Conservation (phyloP, 2,329 filamentous ascomycete species). For the Pestalotiopsis sp. region DNA sequence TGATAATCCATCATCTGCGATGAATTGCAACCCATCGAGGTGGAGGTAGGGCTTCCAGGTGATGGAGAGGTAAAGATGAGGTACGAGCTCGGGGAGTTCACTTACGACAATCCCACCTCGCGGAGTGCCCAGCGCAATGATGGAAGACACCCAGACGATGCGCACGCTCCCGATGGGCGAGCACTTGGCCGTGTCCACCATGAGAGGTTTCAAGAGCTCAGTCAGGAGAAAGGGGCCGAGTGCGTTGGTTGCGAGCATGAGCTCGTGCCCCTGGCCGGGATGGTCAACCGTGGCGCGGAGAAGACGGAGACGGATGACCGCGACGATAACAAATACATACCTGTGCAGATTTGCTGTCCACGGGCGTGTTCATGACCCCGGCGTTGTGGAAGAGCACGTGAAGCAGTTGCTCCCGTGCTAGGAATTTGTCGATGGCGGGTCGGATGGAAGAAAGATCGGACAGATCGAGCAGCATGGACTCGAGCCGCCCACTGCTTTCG, state of each 20-base stretch:
- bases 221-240: conserved; percentile 11
- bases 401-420: conserved; percentile 15
- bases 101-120: neutral
- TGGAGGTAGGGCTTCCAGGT: too few species aligned
- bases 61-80: neutral
- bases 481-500: neutral
- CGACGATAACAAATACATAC: neutral
- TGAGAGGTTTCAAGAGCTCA: neutral
- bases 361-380: conserved; percentile 9
- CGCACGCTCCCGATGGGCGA: conserved; percentile 2
- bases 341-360: conserved; percentile 7
- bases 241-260: conserved; percentile 11
- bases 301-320: neutral
- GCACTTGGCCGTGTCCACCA: neutral
- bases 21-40: too few species aligned
- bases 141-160: conserved; percentile 10
- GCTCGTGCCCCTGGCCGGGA: conserved; percentile 1
- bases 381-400: conserved; percentile 22
- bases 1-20: too few species aligned
- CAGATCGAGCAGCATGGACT: conserved; percentile 24
- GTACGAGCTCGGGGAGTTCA: neutral
- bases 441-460: conserved; percentile 22
- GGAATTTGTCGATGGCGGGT: conserved; percentile 15
- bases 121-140: conserved; percentile 2
- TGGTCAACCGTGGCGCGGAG: neutral